Evolutionary conservation across 345 rosid species (phyloP), one percentile per base, ranked within the genome.

Genomic region (Reutealis trisperma): DNA sequence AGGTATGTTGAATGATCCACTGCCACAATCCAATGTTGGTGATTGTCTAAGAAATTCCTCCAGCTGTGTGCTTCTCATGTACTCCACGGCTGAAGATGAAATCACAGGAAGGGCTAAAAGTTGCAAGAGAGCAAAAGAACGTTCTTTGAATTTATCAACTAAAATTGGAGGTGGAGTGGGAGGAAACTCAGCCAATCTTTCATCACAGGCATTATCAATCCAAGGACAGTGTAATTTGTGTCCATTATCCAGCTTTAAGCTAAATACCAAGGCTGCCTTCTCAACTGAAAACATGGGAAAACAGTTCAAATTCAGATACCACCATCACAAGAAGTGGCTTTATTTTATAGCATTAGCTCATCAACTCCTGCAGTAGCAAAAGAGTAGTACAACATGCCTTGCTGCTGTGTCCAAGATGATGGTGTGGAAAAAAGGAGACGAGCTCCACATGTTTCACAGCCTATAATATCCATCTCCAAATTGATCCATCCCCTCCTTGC

Each of bases 401-500:
- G 99, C 74, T 89, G 90, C 74, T 83, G 90, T 19, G 90, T 79
- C 98, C 98, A 96, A 70, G 97, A 91, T 54, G 94, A 82, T 24
- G 98, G 94, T 45, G 94, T 88, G 66, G 99, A 84, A 72, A 96
- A 91, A 42, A 86, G 90, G 68, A 93, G 85, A 74, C 91, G 97
- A 16, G 93, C 92, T 84, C 94, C 97, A 81, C 99, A 93, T 69
- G 93, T 87, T 87, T 93, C 97, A 81, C 99, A 93, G 55, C 95
- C 87, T 76, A 96, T 85, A 71, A 79, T 84, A 86, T 96, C 99
- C 74, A 82, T 78, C 51, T 93, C 95, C 68, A 87, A 86, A 83
- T 93, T 96, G 81, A 91, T 83, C 99, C 99, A 96, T 67, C 98
- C 97, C 86, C 92, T 92, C 81, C 90, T 87, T 13, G 98, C 97